phyloP scores from a whole-genome alignment of 768 basidiomycete species.

The Pilatotrama ljubarskyi region DNA sequence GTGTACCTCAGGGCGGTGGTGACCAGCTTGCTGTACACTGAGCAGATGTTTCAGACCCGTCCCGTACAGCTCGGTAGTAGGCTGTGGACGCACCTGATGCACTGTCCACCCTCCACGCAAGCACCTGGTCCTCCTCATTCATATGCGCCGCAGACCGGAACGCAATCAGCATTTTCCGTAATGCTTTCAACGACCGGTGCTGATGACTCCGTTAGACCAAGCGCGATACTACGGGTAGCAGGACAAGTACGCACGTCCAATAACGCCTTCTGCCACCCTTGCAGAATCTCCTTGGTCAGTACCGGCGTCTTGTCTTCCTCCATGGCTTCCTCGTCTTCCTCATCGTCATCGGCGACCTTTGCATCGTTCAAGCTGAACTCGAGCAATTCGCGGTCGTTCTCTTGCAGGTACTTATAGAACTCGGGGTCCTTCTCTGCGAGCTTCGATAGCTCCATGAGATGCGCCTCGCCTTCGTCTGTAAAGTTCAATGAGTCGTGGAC shows the following conservation, averaged over 20 bases:
- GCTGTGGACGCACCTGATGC: conserved; percentile 55
- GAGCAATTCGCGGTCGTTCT: conserved; percentile 91
- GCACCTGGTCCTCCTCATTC: conserved; percentile 78
- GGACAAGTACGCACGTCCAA: conserved; percentile 58
- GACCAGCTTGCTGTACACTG: conserved; percentile 95
- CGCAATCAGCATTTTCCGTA: conserved; percentile 82
- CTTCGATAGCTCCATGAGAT: conserved; percentile 81
- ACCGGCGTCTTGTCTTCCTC: conserved; percentile 48
- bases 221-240: background rate
- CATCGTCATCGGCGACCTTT: conserved; percentile 43
- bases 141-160: conserved; percentile 90
- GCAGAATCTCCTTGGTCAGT: conserved; percentile 69
- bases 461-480: conserved; percentile 69
- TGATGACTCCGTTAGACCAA: conserved; percentile 32
- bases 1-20: conserved; percentile 87
- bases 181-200: conserved; percentile 82
- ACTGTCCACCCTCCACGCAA: conserved; percentile 87
- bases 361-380: conserved; percentile 61
- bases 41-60: conserved; percentile 3
- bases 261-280: conserved; percentile 86
- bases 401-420: conserved; percentile 96
- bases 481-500: background rate
- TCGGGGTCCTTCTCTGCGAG: conserved; percentile 98
- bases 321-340: conserved; percentile 49
- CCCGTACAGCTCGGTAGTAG: background rate